These are phyloP conservation scores for Skeletonema menzelii DNA, from an alignment of 108 stramenopile species.

Conservation along the genomic window DNA sequence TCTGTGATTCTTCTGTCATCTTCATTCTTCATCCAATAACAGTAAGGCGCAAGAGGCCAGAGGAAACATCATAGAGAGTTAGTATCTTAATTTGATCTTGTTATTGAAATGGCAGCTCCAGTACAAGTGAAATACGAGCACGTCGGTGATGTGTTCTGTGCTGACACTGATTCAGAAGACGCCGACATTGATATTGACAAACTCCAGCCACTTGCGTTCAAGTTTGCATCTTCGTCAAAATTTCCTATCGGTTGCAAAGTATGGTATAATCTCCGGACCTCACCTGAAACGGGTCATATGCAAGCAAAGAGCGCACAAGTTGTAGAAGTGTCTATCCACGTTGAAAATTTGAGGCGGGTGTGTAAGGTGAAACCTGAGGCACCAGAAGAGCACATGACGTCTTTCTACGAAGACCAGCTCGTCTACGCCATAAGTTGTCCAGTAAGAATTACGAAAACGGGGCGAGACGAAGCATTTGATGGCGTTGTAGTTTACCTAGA, in stretches of 20 bases:
- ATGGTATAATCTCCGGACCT: neutral
- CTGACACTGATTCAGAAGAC: neutral
- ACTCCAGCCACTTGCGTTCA: neutral
- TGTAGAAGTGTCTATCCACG: neutral
- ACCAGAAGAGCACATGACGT: neutral
- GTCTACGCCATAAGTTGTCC: neutral
- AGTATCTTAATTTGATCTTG: no score
- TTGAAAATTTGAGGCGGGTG: neutral
- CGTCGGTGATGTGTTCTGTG: neutral
- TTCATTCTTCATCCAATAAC: no score
- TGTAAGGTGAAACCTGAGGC: neutral
- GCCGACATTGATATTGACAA: neutral
- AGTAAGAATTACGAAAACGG: neutral
- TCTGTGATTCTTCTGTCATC: no score
- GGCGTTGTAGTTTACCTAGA: neutral
- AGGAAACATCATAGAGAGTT: no score
- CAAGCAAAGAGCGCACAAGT: neutral
- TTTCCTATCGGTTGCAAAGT: neutral
- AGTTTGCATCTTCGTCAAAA: neutral
- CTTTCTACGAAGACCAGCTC: neutral
- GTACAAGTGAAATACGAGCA: neutral
- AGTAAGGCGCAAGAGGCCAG: no score
- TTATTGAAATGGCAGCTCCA: neutral
- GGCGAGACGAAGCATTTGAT: neutral
- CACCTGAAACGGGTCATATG: neutral